phyloP scores from a whole-genome alignment of 2,329 filamentous ascomycete genomes.

The Colletotrichum musicola region DNA sequence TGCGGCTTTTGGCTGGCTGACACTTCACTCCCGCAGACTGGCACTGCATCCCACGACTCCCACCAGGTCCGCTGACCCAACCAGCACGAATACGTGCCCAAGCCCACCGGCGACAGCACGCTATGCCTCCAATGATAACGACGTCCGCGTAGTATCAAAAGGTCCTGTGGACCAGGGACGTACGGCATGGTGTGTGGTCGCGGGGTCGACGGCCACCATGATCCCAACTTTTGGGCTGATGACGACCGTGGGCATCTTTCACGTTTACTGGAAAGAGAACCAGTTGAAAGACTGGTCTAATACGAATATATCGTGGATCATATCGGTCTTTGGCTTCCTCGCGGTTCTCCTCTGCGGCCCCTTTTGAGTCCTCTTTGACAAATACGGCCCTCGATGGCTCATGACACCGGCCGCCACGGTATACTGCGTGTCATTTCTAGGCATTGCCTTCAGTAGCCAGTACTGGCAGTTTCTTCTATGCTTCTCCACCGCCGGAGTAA shows the following conservation, averaged over 20 bases:
- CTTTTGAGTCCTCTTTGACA: constrained; percentile 44
- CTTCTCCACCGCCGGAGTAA: constrained; percentile 45
- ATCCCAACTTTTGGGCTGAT: constrained; percentile 46
- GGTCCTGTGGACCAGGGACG: constrained; percentile 29
- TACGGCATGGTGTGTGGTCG: constrained; percentile 28
- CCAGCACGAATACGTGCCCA: constrained; percentile 32
- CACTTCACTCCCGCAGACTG: constrained; percentile 1
- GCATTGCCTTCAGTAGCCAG: constrained; percentile 44
- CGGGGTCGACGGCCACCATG: constrained; percentile 25
- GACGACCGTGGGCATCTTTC: constrained; percentile 46
- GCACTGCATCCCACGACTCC: constrained; percentile 21
- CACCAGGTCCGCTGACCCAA: constrained; percentile 42
- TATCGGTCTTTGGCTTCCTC: constrained; percentile 46
- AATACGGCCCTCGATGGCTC: constrained; percentile 38
- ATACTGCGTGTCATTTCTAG: constrained; percentile 45
- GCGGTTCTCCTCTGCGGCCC: constrained; percentile 43
- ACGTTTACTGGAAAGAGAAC: constrained; percentile 44
- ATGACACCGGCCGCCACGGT: constrained; percentile 41
- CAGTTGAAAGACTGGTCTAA: constrained; percentile 41
- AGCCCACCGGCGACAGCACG: constrained; percentile 1
- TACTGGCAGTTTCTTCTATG: constrained; percentile 48
- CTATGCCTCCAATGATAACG: constrained; percentile 14
- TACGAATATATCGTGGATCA: constrained; percentile 45
- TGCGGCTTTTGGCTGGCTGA: neutral
- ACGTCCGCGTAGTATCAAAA: constrained; percentile 43